phyloP scores from a whole-genome alignment of 768 basidiomycete genomes.

The Tylopilus balloui region DNA sequence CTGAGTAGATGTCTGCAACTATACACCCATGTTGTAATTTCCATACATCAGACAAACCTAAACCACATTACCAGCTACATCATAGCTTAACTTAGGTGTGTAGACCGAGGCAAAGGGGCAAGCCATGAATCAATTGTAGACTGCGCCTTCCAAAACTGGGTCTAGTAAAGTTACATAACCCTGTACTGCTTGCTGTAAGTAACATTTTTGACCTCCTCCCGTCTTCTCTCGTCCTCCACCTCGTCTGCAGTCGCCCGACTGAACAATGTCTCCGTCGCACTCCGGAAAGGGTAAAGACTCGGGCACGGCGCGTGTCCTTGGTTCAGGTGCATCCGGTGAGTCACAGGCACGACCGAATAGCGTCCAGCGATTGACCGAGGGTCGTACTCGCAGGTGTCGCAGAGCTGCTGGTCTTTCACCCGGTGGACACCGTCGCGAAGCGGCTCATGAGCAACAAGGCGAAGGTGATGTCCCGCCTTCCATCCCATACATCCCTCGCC shows the following conservation, averaged over 20 bases:
- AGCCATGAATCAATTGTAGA: too few relatives aligned
- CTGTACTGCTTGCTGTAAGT: slow-evolving; percentile 7
- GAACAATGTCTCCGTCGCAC: slow-evolving; percentile 45
- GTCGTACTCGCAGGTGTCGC: slow-evolving; percentile 63
- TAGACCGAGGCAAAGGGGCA: too few relatives aligned
- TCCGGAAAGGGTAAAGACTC: slow-evolving; percentile 67
- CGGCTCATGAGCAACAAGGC: slow-evolving; percentile 97
- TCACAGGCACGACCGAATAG: not conserved
- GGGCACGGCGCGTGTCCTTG: slow-evolving; percentile 82
- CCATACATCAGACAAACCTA: too few relatives aligned
- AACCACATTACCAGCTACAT: too few relatives aligned
- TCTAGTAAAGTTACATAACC: slow-evolving; percentile 20
- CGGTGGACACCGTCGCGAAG: slow-evolving; percentile 97
- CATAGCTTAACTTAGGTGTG: too few relatives aligned
- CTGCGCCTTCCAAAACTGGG: slow-evolving; percentile 14
- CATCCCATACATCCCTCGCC: not conserved
- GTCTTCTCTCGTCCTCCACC: not conserved
- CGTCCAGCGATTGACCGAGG: not conserved
- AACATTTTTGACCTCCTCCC: not conserved
- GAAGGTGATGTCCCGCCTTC: slow-evolving; percentile 43
- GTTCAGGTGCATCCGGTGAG: slow-evolving; percentile 86
- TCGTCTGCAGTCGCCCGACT: not conserved
- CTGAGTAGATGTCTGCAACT: too few relatives aligned
- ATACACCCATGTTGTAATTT: too few relatives aligned
- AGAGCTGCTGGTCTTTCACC: slow-evolving; percentile 93